phyloP scores from a whole-genome alignment of 1,284 basidiomycete genomes.

The Rhodotorula sp. region DNA sequence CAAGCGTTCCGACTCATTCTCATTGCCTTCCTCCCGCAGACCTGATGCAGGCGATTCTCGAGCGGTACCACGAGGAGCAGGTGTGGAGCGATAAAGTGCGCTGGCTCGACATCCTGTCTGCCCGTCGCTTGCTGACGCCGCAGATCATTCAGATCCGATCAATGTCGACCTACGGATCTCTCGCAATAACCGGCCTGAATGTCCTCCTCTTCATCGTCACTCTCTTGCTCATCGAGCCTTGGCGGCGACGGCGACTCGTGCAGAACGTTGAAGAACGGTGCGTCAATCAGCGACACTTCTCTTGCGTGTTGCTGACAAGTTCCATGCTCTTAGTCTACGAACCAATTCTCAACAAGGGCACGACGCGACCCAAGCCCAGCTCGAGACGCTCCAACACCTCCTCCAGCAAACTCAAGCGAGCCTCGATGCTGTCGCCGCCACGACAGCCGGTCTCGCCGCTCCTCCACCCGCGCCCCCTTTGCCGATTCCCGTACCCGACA shows the following conservation, averaged over 20 bases:
- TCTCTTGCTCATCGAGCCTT: conserved; percentile 85
- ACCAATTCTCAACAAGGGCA: conserved; percentile 21
- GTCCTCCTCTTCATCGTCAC: conserved; percentile 82
- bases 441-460: conserved; percentile 1
- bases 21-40: conserved; percentile 46
- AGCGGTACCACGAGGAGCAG: conserved; percentile 90
- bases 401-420: conserved; percentile 32
- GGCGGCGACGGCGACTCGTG: conserved; percentile 79
- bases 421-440: conserved; percentile 22
- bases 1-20: fast-evolving
- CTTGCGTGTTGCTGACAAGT: not conserved
- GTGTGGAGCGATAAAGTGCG: conserved; percentile 85
- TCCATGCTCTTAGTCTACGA: conserved; percentile 10
- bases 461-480: not conserved
- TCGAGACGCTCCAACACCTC: conserved; percentile 22
- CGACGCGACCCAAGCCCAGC: conserved; percentile 26
- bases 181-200: conserved; percentile 79
- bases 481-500: not conserved
- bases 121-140: not conserved
- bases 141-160: conserved; percentile 62
- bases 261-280: conserved; percentile 70
- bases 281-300: not conserved
- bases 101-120: not conserved
- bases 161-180: conserved; percentile 81
- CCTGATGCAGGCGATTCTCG: conserved; percentile 79